A percentile compares a stretch with the other conserved stretches of the same genome.
These are phyloP conservation scores for Starmerella asiatica DNA, from an alignment of 805 yeast species.

Conservation along the genomic window DNA sequence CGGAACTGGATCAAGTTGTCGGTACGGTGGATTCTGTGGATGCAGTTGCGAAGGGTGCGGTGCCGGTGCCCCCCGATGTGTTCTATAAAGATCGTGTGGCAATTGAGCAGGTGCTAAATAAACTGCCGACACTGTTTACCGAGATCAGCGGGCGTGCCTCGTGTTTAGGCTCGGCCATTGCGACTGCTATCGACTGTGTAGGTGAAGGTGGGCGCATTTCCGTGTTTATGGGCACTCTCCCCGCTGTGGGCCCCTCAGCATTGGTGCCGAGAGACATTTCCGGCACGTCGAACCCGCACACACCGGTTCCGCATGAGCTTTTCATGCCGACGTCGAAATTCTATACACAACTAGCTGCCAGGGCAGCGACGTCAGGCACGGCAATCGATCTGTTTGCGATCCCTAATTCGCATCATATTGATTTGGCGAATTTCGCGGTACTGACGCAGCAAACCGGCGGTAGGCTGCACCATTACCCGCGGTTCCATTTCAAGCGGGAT, in stretches of 20 bases:
- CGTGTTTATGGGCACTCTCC: conserved; percentile 51
- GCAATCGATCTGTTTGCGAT: conserved; percentile 70
- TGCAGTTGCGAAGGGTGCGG: conserved; percentile 46
- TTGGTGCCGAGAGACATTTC: conserved; percentile 26
- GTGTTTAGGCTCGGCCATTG: conserved; percentile 66
- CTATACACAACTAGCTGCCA: conserved; percentile 47
- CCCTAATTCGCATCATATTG: conserved; percentile 45
- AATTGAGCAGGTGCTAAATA: conserved; percentile 47
- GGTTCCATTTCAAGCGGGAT: conserved; percentile 56
- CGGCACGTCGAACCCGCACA: conserved; percentile 23
- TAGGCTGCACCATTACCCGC: conserved; percentile 44
- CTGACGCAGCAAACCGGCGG: conserved; percentile 65
- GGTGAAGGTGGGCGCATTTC: conserved; percentile 67
- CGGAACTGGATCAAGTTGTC: background rate
- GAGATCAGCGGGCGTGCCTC: conserved; percentile 41
- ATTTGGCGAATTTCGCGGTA: conserved; percentile 57
- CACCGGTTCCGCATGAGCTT: conserved; percentile 33
- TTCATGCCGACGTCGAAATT: conserved; percentile 48
- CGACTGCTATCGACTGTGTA: conserved; percentile 52
- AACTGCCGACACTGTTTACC: conserved; percentile 37
- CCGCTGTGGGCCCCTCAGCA: conserved; percentile 71
- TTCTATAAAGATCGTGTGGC: conserved; percentile 28
- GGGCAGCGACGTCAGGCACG: conserved; percentile 42
- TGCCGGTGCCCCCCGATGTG: conserved; percentile 43
- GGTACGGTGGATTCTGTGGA: conserved; percentile 54